Base-by-base conservation (phyloP, 2,329 filamentous ascomycete genomes). In the Ambrosiella beaveri region DNA sequence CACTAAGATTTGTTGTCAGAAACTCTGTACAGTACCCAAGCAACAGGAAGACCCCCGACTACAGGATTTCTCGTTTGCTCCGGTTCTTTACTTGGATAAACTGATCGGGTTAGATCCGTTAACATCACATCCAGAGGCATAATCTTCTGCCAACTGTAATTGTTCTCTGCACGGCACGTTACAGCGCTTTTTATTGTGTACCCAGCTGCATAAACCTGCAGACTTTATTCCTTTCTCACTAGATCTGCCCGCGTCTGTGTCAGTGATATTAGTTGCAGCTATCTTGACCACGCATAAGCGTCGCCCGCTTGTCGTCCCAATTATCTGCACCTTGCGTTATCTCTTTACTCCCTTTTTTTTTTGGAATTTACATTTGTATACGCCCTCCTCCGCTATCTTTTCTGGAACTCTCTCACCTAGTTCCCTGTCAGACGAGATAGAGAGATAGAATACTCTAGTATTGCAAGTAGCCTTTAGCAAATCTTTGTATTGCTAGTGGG, bases 401-500 rank as follows among this genome's bases (percentile, higher is more conserved):
- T 9, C 47, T 13, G 8, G 9, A n/a, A 47, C 19, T 51, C 7
- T 36, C 47, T 51, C 19, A 11, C 13, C 13, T 35, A 17, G n/a
- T 13, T 51, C 36, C 6, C 47, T 51, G 3, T 2, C 11, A 35
- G 17, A 15, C 3, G 27, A 51, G 47, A 51, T 15, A 51, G 17
- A 41, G 17, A 47, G 44, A 47, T 17, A 8, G 17, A 27, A 36
- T 51, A 11, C 12, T 27, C 7, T n/a, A n/a, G 3, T 9, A n/a
- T 19, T 49, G 45, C 15, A 51, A 51, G 19, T 35, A 36, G 17
- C 47, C 47, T n/a, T n/a, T 51, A 36, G 47, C 47, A 19, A 51
- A 51, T 51, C 47, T 51, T 51, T 36, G 47, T 51, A 51, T 51
- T 51, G 47, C 47, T 51, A 27, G 47, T 51, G 47, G 47, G 47